phyloP scores from a whole-genome alignment of 1,284 basidiomycete species.

The Phylloporus sp. region DNA sequence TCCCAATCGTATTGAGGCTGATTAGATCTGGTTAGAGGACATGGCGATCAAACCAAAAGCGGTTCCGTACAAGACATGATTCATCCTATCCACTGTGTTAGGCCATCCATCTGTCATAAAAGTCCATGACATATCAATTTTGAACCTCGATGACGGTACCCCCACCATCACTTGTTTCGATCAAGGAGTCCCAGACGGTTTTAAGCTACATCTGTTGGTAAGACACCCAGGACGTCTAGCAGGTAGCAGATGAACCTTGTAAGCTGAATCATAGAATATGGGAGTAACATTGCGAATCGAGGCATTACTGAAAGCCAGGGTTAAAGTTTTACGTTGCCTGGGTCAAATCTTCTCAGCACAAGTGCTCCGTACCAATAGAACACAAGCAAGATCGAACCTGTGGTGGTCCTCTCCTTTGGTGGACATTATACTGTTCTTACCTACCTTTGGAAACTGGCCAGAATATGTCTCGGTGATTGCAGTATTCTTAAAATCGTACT shows the following conservation, averaged over 20 bases:
- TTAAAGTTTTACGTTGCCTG: conserved; percentile 50
- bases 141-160: conserved; percentile 55
- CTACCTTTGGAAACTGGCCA: conserved; percentile 19
- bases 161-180: conserved; percentile 40
- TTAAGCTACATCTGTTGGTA: conserved; percentile 34
- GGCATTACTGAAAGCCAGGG: conserved; percentile 52
- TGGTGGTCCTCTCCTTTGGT: conserved; percentile 27
- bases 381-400: conserved; percentile 16
- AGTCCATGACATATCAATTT: conserved; percentile 19
- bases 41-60: conserved; percentile 14
- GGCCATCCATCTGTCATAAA: conserved; percentile 13
- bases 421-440: conserved; percentile 23
- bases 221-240: background rate
- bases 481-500: conserved; percentile 15
- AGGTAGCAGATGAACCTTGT: conserved; percentile 32
- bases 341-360: background rate
- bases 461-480: too few relatives aligned
- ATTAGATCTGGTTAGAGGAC: conserved; percentile 27
- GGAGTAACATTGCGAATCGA: conserved; percentile 46
- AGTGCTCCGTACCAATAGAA: background rate
- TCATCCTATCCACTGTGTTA: conserved; percentile 47
- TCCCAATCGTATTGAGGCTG: conserved; percentile 62
- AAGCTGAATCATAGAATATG: conserved; percentile 48
- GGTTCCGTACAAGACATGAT: conserved; percentile 47
- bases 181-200: conserved; percentile 51